phyloP scores from a whole-genome alignment of 495 filamentous ascomycete genomes.

The Paragyromitra xinjiangensis region DNA sequence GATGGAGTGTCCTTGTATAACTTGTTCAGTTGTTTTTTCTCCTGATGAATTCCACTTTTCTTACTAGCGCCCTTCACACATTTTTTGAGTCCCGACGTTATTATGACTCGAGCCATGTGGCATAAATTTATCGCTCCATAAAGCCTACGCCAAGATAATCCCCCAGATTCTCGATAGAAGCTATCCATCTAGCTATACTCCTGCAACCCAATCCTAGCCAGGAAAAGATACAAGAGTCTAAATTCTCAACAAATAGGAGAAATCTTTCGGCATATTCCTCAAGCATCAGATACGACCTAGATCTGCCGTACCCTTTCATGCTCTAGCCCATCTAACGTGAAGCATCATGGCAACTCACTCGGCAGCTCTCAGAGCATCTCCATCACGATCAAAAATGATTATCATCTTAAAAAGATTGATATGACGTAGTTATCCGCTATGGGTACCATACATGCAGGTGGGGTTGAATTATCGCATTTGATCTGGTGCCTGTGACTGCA shows the following conservation, averaged over 20 bases:
- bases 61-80: constrained; percentile 9
- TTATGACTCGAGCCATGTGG: background rate
- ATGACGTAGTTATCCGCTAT: background rate
- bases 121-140: background rate
- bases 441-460: background rate
- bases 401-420: background rate
- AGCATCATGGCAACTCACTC: constrained; percentile 5
- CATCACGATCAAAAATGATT: background rate
- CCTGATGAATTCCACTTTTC: constrained; percentile 7
- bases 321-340: background rate
- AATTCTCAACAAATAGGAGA: background rate
- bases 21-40: constrained; percentile 3
- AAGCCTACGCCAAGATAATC: background rate
- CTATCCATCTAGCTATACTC: background rate
- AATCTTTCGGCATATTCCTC: background rate
- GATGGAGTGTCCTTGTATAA: constrained; percentile 19
- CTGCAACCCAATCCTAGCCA: background rate
- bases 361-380: background rate
- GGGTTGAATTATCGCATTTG: background rate
- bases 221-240: background rate
- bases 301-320: background rate
- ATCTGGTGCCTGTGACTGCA: too few relatives aligned
- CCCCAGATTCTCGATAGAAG: background rate
- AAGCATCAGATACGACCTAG: background rate
- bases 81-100: background rate